Evolutionary conservation across 176 grass and related monocot species (phyloP).

Genomic region (Lolium rigidum): DNA sequence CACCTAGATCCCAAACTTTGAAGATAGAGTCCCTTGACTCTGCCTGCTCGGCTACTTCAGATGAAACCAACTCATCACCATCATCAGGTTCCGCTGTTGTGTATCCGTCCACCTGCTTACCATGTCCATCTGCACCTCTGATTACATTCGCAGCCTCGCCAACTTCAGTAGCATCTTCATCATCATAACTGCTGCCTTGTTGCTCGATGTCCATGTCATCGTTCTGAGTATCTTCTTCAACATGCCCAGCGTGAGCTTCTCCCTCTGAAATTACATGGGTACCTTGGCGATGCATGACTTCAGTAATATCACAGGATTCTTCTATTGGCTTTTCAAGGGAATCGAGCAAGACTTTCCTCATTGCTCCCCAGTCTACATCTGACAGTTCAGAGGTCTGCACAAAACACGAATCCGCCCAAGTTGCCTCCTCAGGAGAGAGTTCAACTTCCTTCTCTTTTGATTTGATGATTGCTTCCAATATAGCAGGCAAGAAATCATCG

Average conservation of each 20-base stretch:
- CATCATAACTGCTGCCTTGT: slow-evolving; percentile 10
- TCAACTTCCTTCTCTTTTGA: slow-evolving; percentile 55
- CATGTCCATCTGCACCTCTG: slow-evolving; percentile 44
- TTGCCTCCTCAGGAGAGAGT: slow-evolving; percentile 66
- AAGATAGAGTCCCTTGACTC: slow-evolving; percentile 66
- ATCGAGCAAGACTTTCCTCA: slow-evolving; percentile 70
- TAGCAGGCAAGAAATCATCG: slow-evolving; percentile 52
- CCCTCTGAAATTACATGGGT: slow-evolving; percentile 32
- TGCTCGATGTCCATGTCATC: slow-evolving; percentile 50
- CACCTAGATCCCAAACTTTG: slow-evolving; percentile 80
- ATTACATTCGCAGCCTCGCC: slow-evolving; percentile 31
- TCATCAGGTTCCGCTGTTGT: slow-evolving; percentile 15
- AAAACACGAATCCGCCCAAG: slow-evolving; percentile 86
- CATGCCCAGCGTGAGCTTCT: background rate
- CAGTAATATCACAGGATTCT: slow-evolving; percentile 21
- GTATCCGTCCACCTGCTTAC: slow-evolving; percentile 33
- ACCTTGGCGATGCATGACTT: slow-evolving; percentile 21
- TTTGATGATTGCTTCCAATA: slow-evolving; percentile 55
- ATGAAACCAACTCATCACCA: slow-evolving; percentile 9
- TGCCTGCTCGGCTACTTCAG: slow-evolving; percentile 33
- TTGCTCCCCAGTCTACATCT: slow-evolving; percentile 60
- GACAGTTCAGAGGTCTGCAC: slow-evolving; percentile 58
- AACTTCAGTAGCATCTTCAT: slow-evolving; percentile 40
- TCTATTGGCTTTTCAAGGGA: slow-evolving; percentile 51
- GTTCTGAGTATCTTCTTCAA: slow-evolving; percentile 35